A percentile compares a stretch with the other conserved stretches of the same genome.
phyloP scores from a whole-genome alignment of 2,329 filamentous ascomycete genomes.

The Leptographium wingfieldii region DNA sequence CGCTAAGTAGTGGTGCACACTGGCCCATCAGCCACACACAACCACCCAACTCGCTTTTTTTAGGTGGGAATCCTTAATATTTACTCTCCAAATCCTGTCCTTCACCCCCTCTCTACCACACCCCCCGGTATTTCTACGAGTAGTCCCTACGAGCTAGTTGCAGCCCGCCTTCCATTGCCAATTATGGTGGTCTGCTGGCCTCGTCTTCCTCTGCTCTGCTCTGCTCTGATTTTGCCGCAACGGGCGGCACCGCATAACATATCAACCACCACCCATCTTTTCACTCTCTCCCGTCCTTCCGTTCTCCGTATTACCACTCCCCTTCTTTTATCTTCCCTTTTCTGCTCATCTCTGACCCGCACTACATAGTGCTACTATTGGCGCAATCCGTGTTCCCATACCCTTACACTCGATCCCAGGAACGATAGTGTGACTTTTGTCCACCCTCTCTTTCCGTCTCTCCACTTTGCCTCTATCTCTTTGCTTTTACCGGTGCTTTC shows the following conservation, averaged over 20 bases:
- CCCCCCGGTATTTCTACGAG: not conserved
- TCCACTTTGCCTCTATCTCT: not conserved
- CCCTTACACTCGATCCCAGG: not conserved
- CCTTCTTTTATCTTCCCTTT: not conserved
- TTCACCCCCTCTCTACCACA: not conserved
- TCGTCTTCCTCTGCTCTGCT: not conserved
- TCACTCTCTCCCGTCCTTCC: conserved; percentile 8
- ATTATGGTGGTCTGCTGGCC: not conserved
- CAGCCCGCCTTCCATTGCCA: conserved; percentile 5
- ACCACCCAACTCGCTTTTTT: not conserved
- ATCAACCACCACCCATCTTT: conserved; percentile 8
- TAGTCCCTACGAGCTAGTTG: conserved; percentile 3
- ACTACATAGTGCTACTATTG: not conserved
- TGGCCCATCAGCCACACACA: not conserved
- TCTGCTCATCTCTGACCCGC: not conserved
- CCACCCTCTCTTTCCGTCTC: not conserved
- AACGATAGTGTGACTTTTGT: not conserved
- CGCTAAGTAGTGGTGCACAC: not conserved
- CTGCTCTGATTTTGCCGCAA: conserved; percentile 22
- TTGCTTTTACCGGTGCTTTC: not conserved
- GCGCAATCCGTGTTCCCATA: not conserved
- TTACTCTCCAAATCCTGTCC: not conserved
- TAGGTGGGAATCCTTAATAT: not conserved
- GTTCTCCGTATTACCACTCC: conserved; percentile 1
- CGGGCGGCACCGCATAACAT: conserved; percentile 18